A percentile compares a stretch with the other conserved stretches of the same genome.
phyloP scores from a whole-genome alignment of 1,284 basidiomycete species.

The Apiotrichum domesticum region DNA sequence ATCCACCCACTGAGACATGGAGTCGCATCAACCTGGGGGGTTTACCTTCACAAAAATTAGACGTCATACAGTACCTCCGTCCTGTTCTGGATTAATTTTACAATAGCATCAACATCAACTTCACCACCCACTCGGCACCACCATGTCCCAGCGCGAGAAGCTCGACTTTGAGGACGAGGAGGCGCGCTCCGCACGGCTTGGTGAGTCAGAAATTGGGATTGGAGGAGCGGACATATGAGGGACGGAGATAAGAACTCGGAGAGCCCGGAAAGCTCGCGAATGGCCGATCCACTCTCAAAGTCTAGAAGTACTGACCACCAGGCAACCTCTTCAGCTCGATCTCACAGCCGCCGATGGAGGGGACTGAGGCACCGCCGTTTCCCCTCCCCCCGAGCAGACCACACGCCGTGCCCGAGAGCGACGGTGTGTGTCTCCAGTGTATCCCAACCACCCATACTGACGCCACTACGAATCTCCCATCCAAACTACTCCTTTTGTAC shows the following conservation, averaged over 20 bases:
- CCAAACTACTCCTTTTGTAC: too few relatives aligned
- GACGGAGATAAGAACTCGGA: too few relatives aligned
- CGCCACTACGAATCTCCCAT: too few relatives aligned
- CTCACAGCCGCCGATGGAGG: not conserved
- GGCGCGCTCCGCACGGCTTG: constrained; percentile 8
- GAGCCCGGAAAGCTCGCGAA: not conserved
- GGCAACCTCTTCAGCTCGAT: constrained; percentile 15
- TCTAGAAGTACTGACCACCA: constrained; percentile 1
- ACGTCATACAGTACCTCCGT: too few relatives aligned
- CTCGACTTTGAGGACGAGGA: constrained; percentile 16
- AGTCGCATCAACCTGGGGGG: too few relatives aligned
- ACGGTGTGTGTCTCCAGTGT: constrained; percentile 7
- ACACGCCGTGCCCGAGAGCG: constrained; percentile 12
- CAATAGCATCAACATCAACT: too few relatives aligned
- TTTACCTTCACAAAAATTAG: too few relatives aligned
- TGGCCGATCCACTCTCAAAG: not conserved
- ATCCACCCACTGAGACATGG: too few relatives aligned
- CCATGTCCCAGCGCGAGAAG: constrained; percentile 1
- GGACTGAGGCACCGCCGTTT: not conserved
- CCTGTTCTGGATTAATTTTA: too few relatives aligned
- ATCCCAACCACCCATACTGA: not conserved
- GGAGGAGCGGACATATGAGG: not conserved
- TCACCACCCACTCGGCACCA: not conserved
- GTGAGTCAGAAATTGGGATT: not conserved
- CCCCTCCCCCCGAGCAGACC: constrained; percentile 2